Base-by-base conservation (phyloP, 2,329 filamentous ascomycete species). In the Epichloe elymi region DNA sequence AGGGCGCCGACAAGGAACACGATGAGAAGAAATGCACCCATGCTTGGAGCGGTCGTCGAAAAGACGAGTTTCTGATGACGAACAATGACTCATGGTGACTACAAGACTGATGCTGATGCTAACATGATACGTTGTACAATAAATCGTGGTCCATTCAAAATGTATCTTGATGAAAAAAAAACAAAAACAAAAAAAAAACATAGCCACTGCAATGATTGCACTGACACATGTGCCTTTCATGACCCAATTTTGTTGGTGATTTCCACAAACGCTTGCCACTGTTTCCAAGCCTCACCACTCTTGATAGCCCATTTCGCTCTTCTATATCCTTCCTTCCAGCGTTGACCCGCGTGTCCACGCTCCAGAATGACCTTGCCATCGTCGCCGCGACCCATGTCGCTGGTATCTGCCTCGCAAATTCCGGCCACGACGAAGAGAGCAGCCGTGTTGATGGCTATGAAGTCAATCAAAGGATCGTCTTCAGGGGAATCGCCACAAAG, bases 321-420 rank as follows among this genome's bases (percentile, higher is more conserved):
- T 59, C 91, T 75, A 14, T 96, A 80, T 49, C 91, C 93, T 64
- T 96, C 91, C 71, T 95, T 98, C 93, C 93, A 98, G 61, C 91
- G 78, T 52, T 87, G 80, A 14, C 87, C 87, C 11, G 85, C 90
- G 5, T 90, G 90, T 0, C 93, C 91, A 46, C 85, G 75, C 65
- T 97, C 90, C 15, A 71, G 80, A 55, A 95, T 78, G 45, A 95
- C 88, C 41, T 83, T 75, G 0, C 88, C 87, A 60, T 91, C 86
- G 60, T 95, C 88, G 1, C 83, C 86, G 45, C 75, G 70, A 0
- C 87, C 88, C 85, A 94, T 88, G 62, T 80, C 71, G 63, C 86
- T 94, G 33, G 74, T 76, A 52, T 95, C 85, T 0, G 85, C 80
- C 57, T 97, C 91, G 63, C 89, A 95, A 36, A 95, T 74, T 3